Evolutionary conservation across 306 rosid genomes (phyloP).

Genomic region (Boehmeria nivea): DNA sequence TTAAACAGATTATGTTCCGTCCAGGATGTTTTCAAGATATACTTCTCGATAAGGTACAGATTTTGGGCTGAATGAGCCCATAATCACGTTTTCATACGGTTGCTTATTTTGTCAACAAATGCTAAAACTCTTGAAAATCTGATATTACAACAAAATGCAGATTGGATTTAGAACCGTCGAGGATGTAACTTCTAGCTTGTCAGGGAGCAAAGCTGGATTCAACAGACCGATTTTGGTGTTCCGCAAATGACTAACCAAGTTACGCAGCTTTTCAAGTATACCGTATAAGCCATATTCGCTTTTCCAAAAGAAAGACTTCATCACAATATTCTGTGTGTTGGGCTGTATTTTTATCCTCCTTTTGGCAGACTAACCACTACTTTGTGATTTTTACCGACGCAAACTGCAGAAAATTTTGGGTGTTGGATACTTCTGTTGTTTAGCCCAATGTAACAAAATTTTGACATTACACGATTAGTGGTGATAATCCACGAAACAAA

Average conservation of each 20-base stretch:
- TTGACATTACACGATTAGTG: too few relatives aligned
- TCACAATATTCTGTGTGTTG: too few relatives aligned
- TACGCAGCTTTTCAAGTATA: not conserved
- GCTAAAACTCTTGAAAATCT: not conserved
- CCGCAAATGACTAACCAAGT: conserved; percentile 37
- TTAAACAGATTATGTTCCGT: conserved; percentile 34
- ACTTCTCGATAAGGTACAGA: conserved; percentile 85
- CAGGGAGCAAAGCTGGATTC: conserved; percentile 68
- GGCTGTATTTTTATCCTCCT: too few relatives aligned
- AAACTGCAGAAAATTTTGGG: conserved; percentile 7
- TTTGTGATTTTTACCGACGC: too few relatives aligned
- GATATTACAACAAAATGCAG: conserved; percentile 28
- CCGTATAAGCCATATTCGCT: too few relatives aligned
- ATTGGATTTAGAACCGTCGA: conserved; percentile 74
- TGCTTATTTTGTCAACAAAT: not conserved
- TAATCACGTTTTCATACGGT: not conserved
- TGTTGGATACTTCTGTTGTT: not conserved
- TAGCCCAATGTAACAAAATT: too few relatives aligned
- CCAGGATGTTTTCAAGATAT: conserved; percentile 66
- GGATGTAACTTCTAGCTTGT: conserved; percentile 49
- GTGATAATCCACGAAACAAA: too few relatives aligned
- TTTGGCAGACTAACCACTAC: too few relatives aligned
- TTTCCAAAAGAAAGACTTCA: too few relatives aligned
- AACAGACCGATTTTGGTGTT: conserved; percentile 77
- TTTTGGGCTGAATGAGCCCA: not conserved